Base-by-base conservation (phyloP, 208 protist species). In the Leishmania turanica region DNA sequence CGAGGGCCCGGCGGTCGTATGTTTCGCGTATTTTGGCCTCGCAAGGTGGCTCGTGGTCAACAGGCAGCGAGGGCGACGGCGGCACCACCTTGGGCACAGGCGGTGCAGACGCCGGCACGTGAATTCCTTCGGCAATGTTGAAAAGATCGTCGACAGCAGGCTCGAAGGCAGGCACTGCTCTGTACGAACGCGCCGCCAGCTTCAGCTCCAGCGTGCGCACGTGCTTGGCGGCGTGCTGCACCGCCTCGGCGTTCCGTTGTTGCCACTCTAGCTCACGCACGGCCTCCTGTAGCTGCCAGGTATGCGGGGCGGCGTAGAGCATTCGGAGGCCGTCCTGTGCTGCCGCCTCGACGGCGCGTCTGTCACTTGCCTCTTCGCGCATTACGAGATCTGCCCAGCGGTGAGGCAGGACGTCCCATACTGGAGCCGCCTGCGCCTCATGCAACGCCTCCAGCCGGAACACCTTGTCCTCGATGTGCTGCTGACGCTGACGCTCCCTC, bases 1-100 rank as follows among this genome's bases (percentile, higher is more conserved):
- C n/a, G n/a, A 85, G 69, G 19, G n/a, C 8, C 37, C 64, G 76
- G 40, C 82, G 82, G 13, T 37, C 82, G 77, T 81, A 85, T 60
- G 81, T 53, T 65, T 85, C 82, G 6, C 3, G 47, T 45, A 73
- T 71, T 34, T 73, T 77, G 37, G 78, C 77, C 21, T 75, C 75
- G 76, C 71, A 74, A 49, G 78, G 82, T n/a, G 66, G 77, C 77
- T 80, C 76, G 64, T 73, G 45, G 15, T 5, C 45, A 5, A 21
- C 27, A 4, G 69, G 1, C 42, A 47, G 15, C 27, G 69, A 6
- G 3, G 47, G 60, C 24, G 42, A 42, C 40, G 47, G 42, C 75
- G 15, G 66, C 19, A 31, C 62, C 19, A 31, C 62, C 47, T 11
- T 37, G 13, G 7, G 76, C 62, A 8, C 15, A 42, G 74, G 74